Percentiles rank a stretch among this genome's conserved stretches.
phyloP scores from a whole-genome alignment of 176 grass and related monocot species.

The Lolium rigidum region DNA sequence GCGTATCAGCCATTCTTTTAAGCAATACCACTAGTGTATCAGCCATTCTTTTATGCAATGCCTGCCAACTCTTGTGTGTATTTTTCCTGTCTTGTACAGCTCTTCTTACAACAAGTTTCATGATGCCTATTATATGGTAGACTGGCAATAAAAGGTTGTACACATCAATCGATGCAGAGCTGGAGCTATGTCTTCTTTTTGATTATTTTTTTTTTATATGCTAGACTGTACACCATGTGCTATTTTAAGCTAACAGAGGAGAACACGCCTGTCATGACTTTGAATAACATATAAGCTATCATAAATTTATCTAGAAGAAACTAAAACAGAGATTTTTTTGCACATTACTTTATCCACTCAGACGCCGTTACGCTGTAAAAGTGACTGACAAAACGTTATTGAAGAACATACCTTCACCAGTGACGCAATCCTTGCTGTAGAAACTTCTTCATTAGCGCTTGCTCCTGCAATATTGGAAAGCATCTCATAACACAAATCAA shows the following conservation, averaged over 20 bases:
- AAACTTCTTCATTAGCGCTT: constrained; percentile 76
- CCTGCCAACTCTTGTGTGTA: neutral
- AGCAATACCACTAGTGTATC: neutral
- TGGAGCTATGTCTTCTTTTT: too few relatives aligned
- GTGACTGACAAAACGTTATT: constrained; percentile 9
- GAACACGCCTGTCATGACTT: neutral
- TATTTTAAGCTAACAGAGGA: constrained; percentile 2
- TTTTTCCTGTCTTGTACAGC: neutral
- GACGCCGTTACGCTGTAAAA: neutral
- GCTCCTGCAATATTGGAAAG: constrained; percentile 61
- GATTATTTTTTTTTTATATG: too few relatives aligned
- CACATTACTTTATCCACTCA: neutral
- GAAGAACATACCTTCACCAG: constrained; percentile 74
- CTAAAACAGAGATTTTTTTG: neutral
- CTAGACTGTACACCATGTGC: neutral
- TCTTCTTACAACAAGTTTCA: constrained; percentile 20
- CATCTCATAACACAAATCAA: constrained; percentile 24
- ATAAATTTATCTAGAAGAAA: neutral
- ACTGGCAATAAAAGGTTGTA: neutral
- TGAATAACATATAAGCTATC: neutral
- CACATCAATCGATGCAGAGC: too few relatives aligned
- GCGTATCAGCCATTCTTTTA: neutral
- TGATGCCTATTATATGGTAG: neutral
- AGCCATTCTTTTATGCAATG: neutral
- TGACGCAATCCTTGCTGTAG: constrained; percentile 60